Conservation (phyloP, 331 rosid genomes). For the Arachis monticola region DNA sequence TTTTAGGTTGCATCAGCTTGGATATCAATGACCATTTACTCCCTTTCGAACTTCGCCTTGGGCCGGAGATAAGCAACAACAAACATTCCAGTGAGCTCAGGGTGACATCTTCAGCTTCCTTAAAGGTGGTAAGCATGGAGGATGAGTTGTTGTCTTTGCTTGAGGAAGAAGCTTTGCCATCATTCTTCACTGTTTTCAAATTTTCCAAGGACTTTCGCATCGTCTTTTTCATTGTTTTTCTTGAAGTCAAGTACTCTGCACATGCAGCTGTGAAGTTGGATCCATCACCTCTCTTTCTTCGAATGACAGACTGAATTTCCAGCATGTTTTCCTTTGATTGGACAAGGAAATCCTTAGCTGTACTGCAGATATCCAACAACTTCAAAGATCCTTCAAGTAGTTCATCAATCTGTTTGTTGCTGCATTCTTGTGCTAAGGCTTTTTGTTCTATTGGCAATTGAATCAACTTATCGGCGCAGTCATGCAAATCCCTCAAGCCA, state of each 20-base stretch:
- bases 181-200: conserved; percentile 26
- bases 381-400: conserved; percentile 64
- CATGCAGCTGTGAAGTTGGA: conserved; percentile 38
- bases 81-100: conserved; percentile 43
- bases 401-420: conserved; percentile 53
- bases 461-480: conserved; percentile 54
- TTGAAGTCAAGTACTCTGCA: conserved; percentile 49
- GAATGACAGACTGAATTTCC: conserved; percentile 50
- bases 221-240: conserved; percentile 58
- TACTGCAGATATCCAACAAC: conserved; percentile 57
- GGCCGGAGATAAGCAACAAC: conserved; percentile 42
- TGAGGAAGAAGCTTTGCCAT: conserved; percentile 3
- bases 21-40: conserved; percentile 52
- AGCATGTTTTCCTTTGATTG: conserved; percentile 56
- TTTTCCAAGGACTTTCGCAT: conserved; percentile 45
- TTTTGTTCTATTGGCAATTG: conserved; percentile 55
- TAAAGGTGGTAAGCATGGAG: conserved; percentile 33
- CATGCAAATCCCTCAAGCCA: conserved; percentile 66
- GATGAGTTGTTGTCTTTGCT: conserved; percentile 35
- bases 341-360: conserved; percentile 49
- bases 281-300: conserved; percentile 49
- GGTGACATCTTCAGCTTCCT: conserved; percentile 48
- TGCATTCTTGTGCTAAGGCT: conserved; percentile 52
- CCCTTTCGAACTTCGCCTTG: conserved; percentile 37
- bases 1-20: conserved; percentile 50